phyloP scores from a whole-genome alignment of 1,284 basidiomycete species.

The Tausonia pullulans region DNA sequence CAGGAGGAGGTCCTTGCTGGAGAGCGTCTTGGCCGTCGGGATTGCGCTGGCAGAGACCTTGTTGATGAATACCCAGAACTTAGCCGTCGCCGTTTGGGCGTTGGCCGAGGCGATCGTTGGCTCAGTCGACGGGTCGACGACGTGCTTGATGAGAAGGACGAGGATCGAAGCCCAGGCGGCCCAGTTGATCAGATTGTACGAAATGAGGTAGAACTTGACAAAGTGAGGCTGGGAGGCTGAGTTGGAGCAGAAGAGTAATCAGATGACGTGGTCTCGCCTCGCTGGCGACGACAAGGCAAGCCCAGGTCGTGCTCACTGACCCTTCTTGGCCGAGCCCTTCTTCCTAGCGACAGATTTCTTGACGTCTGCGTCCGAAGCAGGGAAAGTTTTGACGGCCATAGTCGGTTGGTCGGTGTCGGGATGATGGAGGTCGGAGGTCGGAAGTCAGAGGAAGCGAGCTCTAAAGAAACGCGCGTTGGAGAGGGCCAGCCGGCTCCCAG shows the following conservation, averaged over 20 bases:
- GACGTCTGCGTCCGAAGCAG: not conserved
- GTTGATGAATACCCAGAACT: not conserved
- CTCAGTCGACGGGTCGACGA: slow-evolving; percentile 25
- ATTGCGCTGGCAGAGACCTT: slow-evolving; percentile 16
- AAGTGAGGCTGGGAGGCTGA: not conserved
- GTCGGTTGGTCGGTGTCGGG: not conserved
- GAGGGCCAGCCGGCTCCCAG: no score
- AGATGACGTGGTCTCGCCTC: not conserved
- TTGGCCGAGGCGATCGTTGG: not conserved
- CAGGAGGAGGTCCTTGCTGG: no score
- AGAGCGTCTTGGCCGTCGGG: slow-evolving; percentile 32
- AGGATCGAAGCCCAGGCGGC: slow-evolving; percentile 65
- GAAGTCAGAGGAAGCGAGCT: no score
- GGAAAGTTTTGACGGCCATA: not conserved
- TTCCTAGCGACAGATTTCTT: not conserved
- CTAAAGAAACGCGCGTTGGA: no score
- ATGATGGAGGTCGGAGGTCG: no score
- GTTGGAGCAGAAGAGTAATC: not conserved
- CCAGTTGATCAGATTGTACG: slow-evolving; percentile 65
- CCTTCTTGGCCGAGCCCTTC: slow-evolving; percentile 3
- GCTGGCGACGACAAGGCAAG: no score
- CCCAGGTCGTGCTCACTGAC: not conserved
- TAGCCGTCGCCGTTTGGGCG: not conserved
- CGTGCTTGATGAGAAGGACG: slow-evolving; percentile 32
- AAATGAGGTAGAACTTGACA: slow-evolving; percentile 50